Conservation (phyloP, 2,329 filamentous ascomycete species). For the Mycosphaerella arachidis region DNA sequence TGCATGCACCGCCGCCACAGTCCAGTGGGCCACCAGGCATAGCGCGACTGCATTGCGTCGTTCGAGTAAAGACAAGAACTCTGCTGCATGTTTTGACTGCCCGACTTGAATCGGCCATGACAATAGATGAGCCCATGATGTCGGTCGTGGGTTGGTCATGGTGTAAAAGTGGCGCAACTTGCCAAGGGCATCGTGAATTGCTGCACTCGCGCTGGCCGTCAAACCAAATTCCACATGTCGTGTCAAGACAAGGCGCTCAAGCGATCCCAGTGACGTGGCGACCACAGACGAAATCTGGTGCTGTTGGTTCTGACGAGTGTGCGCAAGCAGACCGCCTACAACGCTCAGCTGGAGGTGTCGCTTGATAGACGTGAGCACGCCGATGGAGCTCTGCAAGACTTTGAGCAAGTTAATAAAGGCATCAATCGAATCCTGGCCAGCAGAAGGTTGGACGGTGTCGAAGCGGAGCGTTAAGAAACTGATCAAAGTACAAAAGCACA, state of each 20-base stretch:
- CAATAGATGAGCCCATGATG: slow-evolving; percentile 20
- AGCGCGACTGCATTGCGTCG: slow-evolving; percentile 17
- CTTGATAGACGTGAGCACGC: slow-evolving; percentile 4
- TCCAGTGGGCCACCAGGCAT: slow-evolving; percentile 25
- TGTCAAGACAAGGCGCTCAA: slow-evolving; percentile 17
- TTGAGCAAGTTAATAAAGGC: slow-evolving; percentile 5
- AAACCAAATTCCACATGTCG: slow-evolving; percentile 9
- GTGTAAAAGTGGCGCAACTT: slow-evolving; percentile 20
- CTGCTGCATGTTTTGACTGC: slow-evolving; percentile 3
- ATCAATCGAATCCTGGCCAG: slow-evolving; percentile 1
- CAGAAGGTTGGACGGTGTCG: slow-evolving; percentile 5
- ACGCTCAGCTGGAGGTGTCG: slow-evolving; percentile 1
- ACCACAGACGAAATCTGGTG: slow-evolving; percentile 5
- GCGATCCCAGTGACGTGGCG: slow-evolving; percentile 12
- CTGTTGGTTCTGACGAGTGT: not conserved
- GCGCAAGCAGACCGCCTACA: slow-evolving; percentile 4
- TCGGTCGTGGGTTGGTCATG: slow-evolving; percentile 15
- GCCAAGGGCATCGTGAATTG: slow-evolving; percentile 18
- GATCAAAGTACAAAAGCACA: slow-evolving; percentile 12
- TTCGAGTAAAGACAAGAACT: slow-evolving; percentile 19
- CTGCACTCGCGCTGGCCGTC: slow-evolving; percentile 8
- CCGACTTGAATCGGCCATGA: slow-evolving; percentile 20
- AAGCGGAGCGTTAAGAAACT: slow-evolving; percentile 9
- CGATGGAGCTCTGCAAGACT: slow-evolving; percentile 8
- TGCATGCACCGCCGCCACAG: slow-evolving; percentile 19